Base-by-base conservation (phyloP, 2,329 filamentous ascomycete species). In the Pyrenochaeta sp. region DNA sequence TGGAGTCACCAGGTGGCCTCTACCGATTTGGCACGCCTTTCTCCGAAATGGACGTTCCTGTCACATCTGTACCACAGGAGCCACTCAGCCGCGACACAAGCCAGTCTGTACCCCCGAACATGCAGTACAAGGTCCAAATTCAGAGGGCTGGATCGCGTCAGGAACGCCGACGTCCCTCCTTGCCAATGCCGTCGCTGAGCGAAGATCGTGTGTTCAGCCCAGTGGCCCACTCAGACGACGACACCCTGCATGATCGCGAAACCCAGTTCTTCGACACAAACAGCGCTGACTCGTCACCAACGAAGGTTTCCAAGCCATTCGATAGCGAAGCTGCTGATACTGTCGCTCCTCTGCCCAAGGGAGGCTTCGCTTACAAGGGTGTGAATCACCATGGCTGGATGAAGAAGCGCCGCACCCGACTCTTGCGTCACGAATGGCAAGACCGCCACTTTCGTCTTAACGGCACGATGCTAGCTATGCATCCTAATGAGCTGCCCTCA, bases 371-470 rank as follows among this genome's bases (percentile, higher is more conserved):
- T 30, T 79, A 79, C 64, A 69, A 74, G 25, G 86, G 87, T 55
- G 79, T 90, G 62, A 86, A 87, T 34, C 91, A 93, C 77, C 87
- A 91, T 49, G 95, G 95, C 1, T 93, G 89, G 78, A 96, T 99
- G 88, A 93, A 92, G 84, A 97, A 96, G 84, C 91, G 94, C 73
- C 92, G 92, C 81, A 96, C 90, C 34, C 89, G 88, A 72, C 88
- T 97, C 82, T 86, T 97, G 59, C 91, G 92, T 43, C 91, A 96
- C 77, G 93, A 97, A 80, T 97, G 93, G 93, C 88, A 93, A 72
- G 91, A 96, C 75, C 90, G 92, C 67, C 95, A 94, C 81, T 96
- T 95, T 77, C 92, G 91, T 27, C 89, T 97, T 62, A 88, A 89
- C 46, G 82, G 81, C 65, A 83, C 82, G 0, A 75, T 79, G 54